phyloP scores from a whole-genome alignment of 2,329 filamentous ascomycete genomes.

The Mycosphaerella sp. region DNA sequence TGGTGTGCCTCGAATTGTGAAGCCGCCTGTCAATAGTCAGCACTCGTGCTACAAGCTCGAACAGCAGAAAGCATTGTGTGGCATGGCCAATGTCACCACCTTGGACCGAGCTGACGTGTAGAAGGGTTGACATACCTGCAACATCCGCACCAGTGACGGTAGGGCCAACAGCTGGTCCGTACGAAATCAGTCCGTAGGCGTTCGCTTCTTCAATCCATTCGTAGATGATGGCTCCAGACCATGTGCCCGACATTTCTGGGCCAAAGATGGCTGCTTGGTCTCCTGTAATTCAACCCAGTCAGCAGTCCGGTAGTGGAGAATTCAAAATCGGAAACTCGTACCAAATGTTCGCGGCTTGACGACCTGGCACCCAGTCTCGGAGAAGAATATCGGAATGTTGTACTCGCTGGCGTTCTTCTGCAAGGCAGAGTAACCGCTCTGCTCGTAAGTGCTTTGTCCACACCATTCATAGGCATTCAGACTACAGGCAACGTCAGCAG shows the following conservation, averaged over 20 bases:
- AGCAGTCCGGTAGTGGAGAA: background rate
- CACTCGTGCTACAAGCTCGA: no score
- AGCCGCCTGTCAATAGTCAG: slow-evolving; percentile 49
- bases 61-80: no score
- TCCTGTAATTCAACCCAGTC: slow-evolving; percentile 18
- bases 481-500: slow-evolving; percentile 27
- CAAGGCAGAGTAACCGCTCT: slow-evolving; percentile 64
- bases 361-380: slow-evolving; percentile 77
- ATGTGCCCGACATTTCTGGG: slow-evolving; percentile 61
- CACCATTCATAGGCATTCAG: slow-evolving; percentile 57
- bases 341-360: slow-evolving; percentile 55
- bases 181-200: slow-evolving; percentile 72
- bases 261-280: slow-evolving; percentile 76
- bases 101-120: no score
- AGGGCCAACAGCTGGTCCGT: slow-evolving; percentile 56
- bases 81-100: no score
- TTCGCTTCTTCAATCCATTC: slow-evolving; percentile 86
- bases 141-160: slow-evolving; percentile 39
- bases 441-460: slow-evolving; percentile 25
- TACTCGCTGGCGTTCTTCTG: slow-evolving; percentile 62
- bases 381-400: slow-evolving; percentile 83
- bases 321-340: background rate
- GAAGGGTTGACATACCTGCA: slow-evolving; percentile 27
- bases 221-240: slow-evolving; percentile 76
- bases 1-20: slow-evolving; percentile 64